Evolutionary conservation across 352 stramenopile species (phyloP).

Genomic region (Halophytophthora polymorphica): DNA sequence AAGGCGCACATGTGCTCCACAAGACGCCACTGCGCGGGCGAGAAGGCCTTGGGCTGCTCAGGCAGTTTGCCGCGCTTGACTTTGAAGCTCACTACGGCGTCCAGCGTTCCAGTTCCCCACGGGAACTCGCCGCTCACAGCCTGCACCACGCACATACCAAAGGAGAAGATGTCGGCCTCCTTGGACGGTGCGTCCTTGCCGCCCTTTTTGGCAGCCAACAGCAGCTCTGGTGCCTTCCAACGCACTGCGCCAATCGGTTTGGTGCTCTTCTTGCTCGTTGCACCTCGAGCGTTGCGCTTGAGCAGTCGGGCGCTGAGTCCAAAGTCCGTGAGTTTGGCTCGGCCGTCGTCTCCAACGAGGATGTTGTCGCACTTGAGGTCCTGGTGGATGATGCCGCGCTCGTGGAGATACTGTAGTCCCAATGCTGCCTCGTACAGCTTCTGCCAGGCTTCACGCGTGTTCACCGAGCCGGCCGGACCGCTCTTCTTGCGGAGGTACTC

Average conservation of each 20-base stretch:
- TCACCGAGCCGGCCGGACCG: too few species aligned
- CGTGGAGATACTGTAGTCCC: constrained; percentile 23
- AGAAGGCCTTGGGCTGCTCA: constrained; percentile 11
- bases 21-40: constrained; percentile 14
- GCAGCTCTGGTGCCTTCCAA: constrained; percentile 19
- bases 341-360: constrained; percentile 20
- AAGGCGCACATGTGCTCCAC: constrained; percentile 16
- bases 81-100: constrained; percentile 7
- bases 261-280: background rate
- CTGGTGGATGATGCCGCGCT: constrained; percentile 19
- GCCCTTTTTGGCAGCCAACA: constrained; percentile 5
- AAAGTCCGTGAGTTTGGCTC: constrained; percentile 32
- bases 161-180: constrained; percentile 19
- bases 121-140: constrained; percentile 12
- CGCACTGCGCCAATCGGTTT: constrained; percentile 12
- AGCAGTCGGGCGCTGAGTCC: constrained; percentile 12
- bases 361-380: constrained; percentile 35
- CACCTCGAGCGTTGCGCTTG: background rate
- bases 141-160: constrained; percentile 25
- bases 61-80: constrained; percentile 4
- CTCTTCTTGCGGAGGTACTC: constrained; percentile 6
- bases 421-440: constrained; percentile 24
- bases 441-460: constrained; percentile 12
- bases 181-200: background rate
- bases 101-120: constrained; percentile 4